Conservation (phyloP, 129 eudicot genomes). For the Gnaphalium uliginosum region DNA sequence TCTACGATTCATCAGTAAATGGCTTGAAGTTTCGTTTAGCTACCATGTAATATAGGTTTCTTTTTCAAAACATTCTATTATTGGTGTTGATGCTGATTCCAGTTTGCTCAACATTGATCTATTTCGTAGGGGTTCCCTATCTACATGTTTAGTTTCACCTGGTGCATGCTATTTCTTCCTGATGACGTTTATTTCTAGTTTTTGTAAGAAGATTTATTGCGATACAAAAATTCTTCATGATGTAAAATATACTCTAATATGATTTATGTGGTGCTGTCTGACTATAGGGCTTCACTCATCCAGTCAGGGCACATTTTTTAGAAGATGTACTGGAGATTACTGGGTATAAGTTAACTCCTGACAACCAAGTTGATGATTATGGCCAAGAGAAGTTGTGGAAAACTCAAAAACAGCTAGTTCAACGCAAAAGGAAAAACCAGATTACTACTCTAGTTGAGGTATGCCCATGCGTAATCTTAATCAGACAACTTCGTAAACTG, state of each 20-base stretch:
- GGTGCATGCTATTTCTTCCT: conserved; percentile 2
- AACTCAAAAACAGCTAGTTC: conserved; percentile 80
- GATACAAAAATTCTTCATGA: conserved; percentile 13
- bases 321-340: conserved; percentile 94
- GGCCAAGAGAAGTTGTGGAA: conserved; percentile 99
- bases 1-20: not conserved
- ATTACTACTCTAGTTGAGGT: conserved; percentile 96
- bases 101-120: conserved; percentile 3
- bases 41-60: conserved; percentile 6
- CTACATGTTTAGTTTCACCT: conserved; percentile 19
- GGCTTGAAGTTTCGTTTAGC: not conserved
- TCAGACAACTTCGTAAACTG: not conserved
- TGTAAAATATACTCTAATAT: conserved; percentile 9
- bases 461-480: conserved; percentile 10
- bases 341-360: conserved; percentile 89
- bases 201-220: conserved; percentile 9
- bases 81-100: conserved; percentile 1
- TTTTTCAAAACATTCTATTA: not conserved
- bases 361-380: conserved; percentile 94
- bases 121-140: conserved; percentile 2
- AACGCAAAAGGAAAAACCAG: conserved; percentile 84
- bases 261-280: conserved; percentile 24
- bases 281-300: conserved; percentile 86
- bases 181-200: conserved; percentile 12
- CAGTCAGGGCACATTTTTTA: conserved; percentile 84